Percentiles rank a stretch among this genome's conserved stretches.
These are phyloP conservation scores for Rhizophora mangle DNA, from an alignment of 345 rosid genomes.

Conservation along the genomic window DNA sequence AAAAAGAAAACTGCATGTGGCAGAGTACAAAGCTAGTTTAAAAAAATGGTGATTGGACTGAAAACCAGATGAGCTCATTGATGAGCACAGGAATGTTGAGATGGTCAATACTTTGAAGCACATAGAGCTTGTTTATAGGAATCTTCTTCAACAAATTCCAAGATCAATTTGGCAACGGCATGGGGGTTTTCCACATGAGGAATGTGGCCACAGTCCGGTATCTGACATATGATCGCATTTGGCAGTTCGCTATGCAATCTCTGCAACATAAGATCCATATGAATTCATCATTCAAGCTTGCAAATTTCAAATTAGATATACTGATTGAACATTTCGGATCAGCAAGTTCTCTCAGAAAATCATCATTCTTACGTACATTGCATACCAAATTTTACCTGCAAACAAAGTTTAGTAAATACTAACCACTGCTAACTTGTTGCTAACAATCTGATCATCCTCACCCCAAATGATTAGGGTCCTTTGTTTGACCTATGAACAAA, in stretches of 20 bases:
- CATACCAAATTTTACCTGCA: neutral
- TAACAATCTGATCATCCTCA: constrained; percentile 75
- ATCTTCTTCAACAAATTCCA: constrained; percentile 54
- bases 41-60: neutral
- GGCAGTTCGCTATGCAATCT: constrained; percentile 66
- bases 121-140: constrained; percentile 28
- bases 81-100: neutral
- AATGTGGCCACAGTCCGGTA: constrained; percentile 84
- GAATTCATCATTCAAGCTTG: neutral
- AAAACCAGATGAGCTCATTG: neutral
- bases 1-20: neutral
- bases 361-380: neutral
- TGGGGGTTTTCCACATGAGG: constrained; percentile 84
- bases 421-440: constrained; percentile 75
- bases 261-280: constrained; percentile 33
- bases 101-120: constrained; percentile 23
- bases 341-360: neutral
- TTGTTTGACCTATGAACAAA: constrained; percentile 55
- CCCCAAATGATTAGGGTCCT: constrained; percentile 88
- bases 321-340: neutral
- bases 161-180: constrained; percentile 50
- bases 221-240: constrained; percentile 55
- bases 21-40: neutral
- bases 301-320: neutral
- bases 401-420: constrained; percentile 25